Conservation (phyloP, 1,284 basidiomycete species). For the Fistulinella staudtii region DNA sequence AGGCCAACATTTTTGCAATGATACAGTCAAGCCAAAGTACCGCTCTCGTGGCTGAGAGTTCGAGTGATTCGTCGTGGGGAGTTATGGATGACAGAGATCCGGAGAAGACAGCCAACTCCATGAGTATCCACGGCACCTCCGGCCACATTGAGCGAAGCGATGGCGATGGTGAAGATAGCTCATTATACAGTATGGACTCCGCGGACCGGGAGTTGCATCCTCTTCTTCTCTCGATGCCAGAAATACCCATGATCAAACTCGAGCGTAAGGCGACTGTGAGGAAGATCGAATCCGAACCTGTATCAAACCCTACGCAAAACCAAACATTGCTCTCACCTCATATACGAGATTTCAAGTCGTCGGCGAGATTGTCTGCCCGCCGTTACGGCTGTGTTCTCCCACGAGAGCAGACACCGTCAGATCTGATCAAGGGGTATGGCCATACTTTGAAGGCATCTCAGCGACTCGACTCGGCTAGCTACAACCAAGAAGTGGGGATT, state of each 20-base stretch:
- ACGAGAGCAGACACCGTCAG: background rate
- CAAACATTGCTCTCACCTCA: constrained; percentile 18
- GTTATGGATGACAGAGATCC: background rate
- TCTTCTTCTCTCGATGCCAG: constrained; percentile 27
- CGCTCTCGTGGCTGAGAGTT: background rate
- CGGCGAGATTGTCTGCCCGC: constrained; percentile 17
- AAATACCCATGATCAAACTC: constrained; percentile 27
- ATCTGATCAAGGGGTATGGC: no score
- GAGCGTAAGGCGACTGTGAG: constrained; percentile 28
- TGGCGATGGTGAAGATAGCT: constrained; percentile 13
- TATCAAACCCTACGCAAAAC: background rate
- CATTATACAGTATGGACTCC: constrained; percentile 28
- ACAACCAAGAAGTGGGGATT: background rate
- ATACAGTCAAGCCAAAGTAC: constrained; percentile 1
- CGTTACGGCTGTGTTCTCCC: constrained; percentile 13
- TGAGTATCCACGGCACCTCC: background rate
- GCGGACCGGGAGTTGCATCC: constrained; percentile 24
- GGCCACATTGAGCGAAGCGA: background rate
- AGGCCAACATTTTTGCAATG: background rate
- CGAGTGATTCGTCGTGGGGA: background rate
- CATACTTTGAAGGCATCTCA: background rate
- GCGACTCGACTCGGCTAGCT: no score
- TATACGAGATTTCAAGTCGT: constrained; percentile 11
- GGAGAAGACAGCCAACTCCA: background rate
- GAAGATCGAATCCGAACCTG: constrained; percentile 4